Percentiles rank a stretch among this genome's conserved stretches.
These are phyloP conservation scores for Arabidopsis suecica DNA, from an alignment of 345 rosid genomes.

Conservation along the genomic window DNA sequence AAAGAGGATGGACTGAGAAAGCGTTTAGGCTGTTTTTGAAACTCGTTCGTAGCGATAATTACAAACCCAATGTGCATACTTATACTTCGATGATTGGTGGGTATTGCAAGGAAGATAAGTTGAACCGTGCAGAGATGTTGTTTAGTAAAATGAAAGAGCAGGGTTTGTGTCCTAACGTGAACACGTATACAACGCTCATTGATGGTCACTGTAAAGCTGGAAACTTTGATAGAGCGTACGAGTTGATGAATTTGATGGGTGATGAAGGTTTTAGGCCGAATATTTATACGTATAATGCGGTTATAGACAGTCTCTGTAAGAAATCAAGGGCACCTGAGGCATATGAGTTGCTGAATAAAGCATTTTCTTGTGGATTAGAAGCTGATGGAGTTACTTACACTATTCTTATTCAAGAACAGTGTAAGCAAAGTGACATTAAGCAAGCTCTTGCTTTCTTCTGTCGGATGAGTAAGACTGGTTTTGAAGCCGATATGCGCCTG, in stretches of 20 bases:
- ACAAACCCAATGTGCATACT: conserved; percentile 81
- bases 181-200: conserved; percentile 74
- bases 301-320: conserved; percentile 66
- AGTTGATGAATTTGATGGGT: conserved; percentile 73
- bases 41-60: conserved; percentile 75
- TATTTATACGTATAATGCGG: conserved; percentile 66
- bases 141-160: conserved; percentile 84
- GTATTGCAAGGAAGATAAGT: conserved; percentile 77
- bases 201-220: conserved; percentile 79
- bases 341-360: conserved; percentile 58
- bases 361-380: conserved; percentile 56
- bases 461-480: conserved; percentile 70
- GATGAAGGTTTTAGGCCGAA: conserved; percentile 67
- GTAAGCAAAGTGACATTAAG: conserved; percentile 55
- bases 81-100: conserved; percentile 86
- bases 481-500: conserved; percentile 64
- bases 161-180: conserved; percentile 70
- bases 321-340: conserved; percentile 73
- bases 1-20: conserved; percentile 93
- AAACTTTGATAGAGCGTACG: conserved; percentile 69
- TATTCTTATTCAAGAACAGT: conserved; percentile 77
- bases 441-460: conserved; percentile 62
- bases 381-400: conserved; percentile 84
- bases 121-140: conserved; percentile 90
- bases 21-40: conserved; percentile 87